Evolutionary conservation across 345 rosid species (phyloP).

Genomic region (Ricinus communis): DNA sequence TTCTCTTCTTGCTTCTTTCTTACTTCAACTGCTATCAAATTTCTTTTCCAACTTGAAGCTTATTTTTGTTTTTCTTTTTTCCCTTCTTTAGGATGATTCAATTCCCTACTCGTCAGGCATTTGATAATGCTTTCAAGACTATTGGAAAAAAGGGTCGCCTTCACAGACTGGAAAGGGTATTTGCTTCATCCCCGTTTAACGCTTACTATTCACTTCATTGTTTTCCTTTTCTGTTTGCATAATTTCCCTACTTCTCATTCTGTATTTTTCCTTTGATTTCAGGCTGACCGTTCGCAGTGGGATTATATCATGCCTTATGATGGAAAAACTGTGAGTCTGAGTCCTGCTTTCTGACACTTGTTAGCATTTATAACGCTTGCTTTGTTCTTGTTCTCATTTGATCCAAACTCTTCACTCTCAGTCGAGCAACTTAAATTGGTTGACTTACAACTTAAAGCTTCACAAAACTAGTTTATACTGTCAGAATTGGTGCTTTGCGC

Average conservation of each 20-base stretch:
- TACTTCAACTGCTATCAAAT: background rate
- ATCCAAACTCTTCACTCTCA: no score
- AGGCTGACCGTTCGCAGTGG: constrained; percentile 55
- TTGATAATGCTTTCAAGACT: constrained; percentile 38
- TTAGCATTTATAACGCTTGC: background rate
- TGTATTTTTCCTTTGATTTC: constrained; percentile 18
- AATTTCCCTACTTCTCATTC: background rate
- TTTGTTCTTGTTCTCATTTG: background rate
- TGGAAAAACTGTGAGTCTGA: constrained; percentile 66
- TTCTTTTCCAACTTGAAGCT: background rate
- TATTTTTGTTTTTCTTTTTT: background rate
- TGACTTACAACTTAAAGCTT: constrained; percentile 6
- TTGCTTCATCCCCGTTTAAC: background rate
- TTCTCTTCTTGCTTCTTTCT: constrained; percentile 8
- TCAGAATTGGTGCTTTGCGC: background rate
- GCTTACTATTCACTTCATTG: background rate
- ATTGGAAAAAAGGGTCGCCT: constrained; percentile 50
- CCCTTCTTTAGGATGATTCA: constrained; percentile 52
- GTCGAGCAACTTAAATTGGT: no score
- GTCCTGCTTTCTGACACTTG: background rate
- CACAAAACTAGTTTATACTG: background rate
- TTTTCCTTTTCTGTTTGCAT: background rate
- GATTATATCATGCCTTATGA: constrained; percentile 45
- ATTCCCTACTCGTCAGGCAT: constrained; percentile 45
- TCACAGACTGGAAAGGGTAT: constrained; percentile 62